Conservation (phyloP, 208 protist genomes). For the Acanthamoeba castellanii region DNA sequence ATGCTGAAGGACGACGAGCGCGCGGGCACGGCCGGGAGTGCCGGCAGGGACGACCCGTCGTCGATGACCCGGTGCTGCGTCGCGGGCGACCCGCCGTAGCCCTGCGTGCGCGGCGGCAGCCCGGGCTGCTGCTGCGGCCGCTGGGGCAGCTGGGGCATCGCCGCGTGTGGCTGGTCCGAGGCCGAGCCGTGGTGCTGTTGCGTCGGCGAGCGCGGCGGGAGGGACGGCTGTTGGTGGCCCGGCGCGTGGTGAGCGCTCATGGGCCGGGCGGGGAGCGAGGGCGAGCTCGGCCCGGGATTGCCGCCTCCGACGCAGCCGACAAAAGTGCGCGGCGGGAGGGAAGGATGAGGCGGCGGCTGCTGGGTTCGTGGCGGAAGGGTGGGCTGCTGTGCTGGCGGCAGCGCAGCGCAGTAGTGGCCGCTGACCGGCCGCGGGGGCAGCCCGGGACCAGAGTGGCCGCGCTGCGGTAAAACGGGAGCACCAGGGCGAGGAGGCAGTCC, state of each 20-base stretch:
- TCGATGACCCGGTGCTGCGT: not conserved
- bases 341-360: not conserved
- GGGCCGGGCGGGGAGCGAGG: not conserved
- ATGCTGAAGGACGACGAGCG: slow-evolving; percentile 18
- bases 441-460: not conserved
- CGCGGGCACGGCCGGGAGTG: not conserved
- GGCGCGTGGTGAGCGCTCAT: not conserved
- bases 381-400: too few relatives aligned
- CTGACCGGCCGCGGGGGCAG: not conserved
- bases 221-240: not conserved
- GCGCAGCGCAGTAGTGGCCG: too few relatives aligned
- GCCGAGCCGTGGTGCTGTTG: not conserved
- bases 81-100: not conserved
- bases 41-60: not conserved
- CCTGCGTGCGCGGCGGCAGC: not conserved
- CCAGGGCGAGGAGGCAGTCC: not conserved
- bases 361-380: not conserved
- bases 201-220: not conserved
- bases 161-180: not conserved
- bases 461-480: not conserved
- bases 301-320: not conserved
- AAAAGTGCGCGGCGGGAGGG: not conserved
- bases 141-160: not conserved
- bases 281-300: not conserved
- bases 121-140: not conserved